Conservation (phyloP, 495 filamentous ascomycete genomes). For the Letharia columbiana region DNA sequence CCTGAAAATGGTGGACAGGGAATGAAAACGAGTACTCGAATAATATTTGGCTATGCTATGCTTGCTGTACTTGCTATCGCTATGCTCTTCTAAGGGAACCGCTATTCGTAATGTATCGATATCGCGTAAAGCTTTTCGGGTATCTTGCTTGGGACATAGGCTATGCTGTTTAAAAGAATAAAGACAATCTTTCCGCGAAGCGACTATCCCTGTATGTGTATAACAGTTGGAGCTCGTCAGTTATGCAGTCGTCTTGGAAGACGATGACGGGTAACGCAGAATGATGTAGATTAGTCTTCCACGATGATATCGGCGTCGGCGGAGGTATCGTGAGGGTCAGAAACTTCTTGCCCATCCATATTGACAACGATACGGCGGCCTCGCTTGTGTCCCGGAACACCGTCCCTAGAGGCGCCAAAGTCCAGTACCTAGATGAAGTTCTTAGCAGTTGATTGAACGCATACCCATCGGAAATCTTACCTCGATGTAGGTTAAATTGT, state of each 20-base stretch:
- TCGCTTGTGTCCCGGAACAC: conserved; percentile 62
- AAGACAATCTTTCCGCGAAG: neutral
- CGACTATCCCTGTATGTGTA: neutral
- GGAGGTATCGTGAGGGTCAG: conserved; percentile 28
- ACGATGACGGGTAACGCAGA: neutral
- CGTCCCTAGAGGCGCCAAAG: conserved; percentile 84
- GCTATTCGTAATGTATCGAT: conserved; percentile 12
- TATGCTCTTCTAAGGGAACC: conserved; percentile 5
- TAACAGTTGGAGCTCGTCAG: neutral
- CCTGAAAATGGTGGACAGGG: neutral
- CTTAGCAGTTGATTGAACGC: conserved; percentile 1
- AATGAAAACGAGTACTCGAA: neutral
- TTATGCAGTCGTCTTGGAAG: neutral
- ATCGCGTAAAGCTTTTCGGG: conserved; percentile 1
- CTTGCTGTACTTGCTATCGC: conserved; percentile 5
- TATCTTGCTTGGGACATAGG: conserved; percentile 12
- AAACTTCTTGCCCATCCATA: conserved; percentile 39
- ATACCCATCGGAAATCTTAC: conserved; percentile 42
- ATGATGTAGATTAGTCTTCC: conserved; percentile 26
- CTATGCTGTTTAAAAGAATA: neutral
- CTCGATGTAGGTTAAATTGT: conserved; percentile 90
- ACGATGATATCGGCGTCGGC: conserved; percentile 38
- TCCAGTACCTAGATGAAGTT: conserved; percentile 57
- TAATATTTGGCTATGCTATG: neutral
- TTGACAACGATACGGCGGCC: conserved; percentile 78